phyloP scores from a whole-genome alignment of 2,329 filamentous ascomycete genomes.

The Elsinoe perseae region DNA sequence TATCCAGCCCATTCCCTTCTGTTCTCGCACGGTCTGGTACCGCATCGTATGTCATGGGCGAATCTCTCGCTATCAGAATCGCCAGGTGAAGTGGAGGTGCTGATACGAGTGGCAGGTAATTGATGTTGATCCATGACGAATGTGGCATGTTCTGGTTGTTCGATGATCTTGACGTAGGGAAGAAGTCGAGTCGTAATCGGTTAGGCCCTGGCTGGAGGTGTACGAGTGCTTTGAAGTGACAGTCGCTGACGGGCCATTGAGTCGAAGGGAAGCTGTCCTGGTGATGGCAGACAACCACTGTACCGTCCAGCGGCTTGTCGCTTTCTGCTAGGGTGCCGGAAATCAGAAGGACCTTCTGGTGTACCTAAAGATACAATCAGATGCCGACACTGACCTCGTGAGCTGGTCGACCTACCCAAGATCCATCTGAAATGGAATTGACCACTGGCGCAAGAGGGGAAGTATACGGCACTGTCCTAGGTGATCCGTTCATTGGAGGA shows the following conservation, averaged over 20 bases:
- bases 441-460: slow-evolving; percentile 78
- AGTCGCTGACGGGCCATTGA: slow-evolving; percentile 79
- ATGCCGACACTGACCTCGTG: not conserved
- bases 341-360: slow-evolving; percentile 81
- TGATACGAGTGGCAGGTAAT: slow-evolving; percentile 73
- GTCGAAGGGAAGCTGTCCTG: slow-evolving; percentile 79
- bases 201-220: slow-evolving; percentile 91
- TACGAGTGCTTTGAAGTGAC: slow-evolving; percentile 83
- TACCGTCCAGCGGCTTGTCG: slow-evolving; percentile 66
- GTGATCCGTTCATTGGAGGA: slow-evolving; percentile 43
- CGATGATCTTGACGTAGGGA: slow-evolving; percentile 18
- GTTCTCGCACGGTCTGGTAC: slow-evolving; percentile 64
- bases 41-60: slow-evolving; percentile 75
- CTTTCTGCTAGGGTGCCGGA: slow-evolving; percentile 74
- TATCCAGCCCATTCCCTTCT: slow-evolving; percentile 75
- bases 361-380: slow-evolving; percentile 51
- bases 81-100: slow-evolving; percentile 82
- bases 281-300: slow-evolving; percentile 67
- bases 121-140: slow-evolving; percentile 70
- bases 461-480: slow-evolving; percentile 36
- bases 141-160: slow-evolving; percentile 71
- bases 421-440: slow-evolving; percentile 68
- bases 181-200: slow-evolving; percentile 76
- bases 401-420: slow-evolving; percentile 58
- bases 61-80: slow-evolving; percentile 81